Percentiles rank a stretch among this genome's conserved stretches.
Conservation (phyloP, 1,139 yeast species). For the Lodderomyces elongisporus region DNA sequence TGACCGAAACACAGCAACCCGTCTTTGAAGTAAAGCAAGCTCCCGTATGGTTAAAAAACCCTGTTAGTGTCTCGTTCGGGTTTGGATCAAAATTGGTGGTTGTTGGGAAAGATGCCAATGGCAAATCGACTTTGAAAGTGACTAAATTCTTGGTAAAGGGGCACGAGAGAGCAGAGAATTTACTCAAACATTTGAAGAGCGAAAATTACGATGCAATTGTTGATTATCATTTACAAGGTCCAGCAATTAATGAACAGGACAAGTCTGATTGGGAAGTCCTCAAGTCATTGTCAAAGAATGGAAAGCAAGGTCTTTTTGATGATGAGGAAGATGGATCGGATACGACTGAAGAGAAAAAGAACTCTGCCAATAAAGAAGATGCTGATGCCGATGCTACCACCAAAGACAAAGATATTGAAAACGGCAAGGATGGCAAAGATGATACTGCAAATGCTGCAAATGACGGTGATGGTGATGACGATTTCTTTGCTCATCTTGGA, state of each 20-base stretch:
- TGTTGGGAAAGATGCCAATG: constrained; percentile 40
- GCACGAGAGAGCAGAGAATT: constrained; percentile 37
- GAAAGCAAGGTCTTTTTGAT: constrained; percentile 37
- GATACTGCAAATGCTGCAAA: constrained; percentile 13
- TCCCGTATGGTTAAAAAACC: constrained; percentile 81
- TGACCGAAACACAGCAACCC: constrained; percentile 71
- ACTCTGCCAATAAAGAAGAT: constrained; percentile 23
- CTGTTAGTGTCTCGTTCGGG: constrained; percentile 78
- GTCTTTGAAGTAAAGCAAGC: constrained; percentile 69
- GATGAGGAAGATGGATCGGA: constrained; percentile 6
- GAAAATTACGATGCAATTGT: constrained; percentile 54
- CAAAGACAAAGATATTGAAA: constrained; percentile 12
- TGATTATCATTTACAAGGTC: constrained; percentile 42
- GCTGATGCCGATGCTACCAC: constrained; percentile 27
- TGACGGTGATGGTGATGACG: constrained; percentile 32
- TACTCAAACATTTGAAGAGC: constrained; percentile 55
- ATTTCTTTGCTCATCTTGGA: constrained; percentile 46
- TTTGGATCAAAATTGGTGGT: constrained; percentile 86
- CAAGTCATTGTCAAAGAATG: constrained; percentile 48
- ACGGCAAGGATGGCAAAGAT: constrained; percentile 9
- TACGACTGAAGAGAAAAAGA: constrained; percentile 11
- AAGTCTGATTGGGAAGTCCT: constrained; percentile 77
- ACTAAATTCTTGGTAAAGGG: constrained; percentile 41
- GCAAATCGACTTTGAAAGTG: constrained; percentile 45
- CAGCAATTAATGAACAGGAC: constrained; percentile 38